phyloP scores from a whole-genome alignment of 2,329 filamentous ascomycete genomes.

The Xylaria sp. region DNA sequence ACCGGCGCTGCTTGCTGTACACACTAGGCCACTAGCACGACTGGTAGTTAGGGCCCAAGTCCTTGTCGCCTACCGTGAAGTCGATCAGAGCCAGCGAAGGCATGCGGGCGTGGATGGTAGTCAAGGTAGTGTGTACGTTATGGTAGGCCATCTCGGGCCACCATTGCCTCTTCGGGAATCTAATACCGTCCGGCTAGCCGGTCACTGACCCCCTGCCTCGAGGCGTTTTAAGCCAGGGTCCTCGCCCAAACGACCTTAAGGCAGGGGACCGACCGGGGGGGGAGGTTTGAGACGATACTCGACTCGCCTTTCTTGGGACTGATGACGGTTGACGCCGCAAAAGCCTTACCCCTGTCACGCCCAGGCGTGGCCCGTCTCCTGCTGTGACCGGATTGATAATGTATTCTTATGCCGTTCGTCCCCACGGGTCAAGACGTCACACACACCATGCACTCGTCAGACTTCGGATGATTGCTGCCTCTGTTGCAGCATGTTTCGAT shows the following conservation, averaged over 20 bases:
- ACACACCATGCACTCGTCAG: conserved; percentile 46
- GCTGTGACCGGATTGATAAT: conserved; percentile 61
- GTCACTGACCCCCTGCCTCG: conserved; percentile 47
- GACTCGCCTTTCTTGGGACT: conserved; percentile 52
- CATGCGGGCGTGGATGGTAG: conserved; percentile 20
- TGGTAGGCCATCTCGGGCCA: conserved; percentile 46
- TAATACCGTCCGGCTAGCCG: conserved; percentile 49
- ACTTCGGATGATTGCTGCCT: conserved; percentile 49
- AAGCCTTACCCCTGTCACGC: conserved; percentile 50
- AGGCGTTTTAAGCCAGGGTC: conserved; percentile 51
- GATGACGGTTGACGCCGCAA: conserved; percentile 52
- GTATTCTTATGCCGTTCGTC: conserved; percentile 60
- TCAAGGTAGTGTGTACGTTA: too few relatives aligned
- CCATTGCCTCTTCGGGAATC: conserved; percentile 48
- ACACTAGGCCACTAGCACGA: conserved; percentile 8
- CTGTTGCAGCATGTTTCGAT: conserved; percentile 49
- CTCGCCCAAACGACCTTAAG: conserved; percentile 49
- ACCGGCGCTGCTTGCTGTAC: conserved; percentile 2
- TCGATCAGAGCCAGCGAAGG: conserved; percentile 25
- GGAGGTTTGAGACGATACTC: conserved; percentile 59
- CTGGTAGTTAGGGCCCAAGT: conserved; percentile 17
- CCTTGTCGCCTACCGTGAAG: conserved; percentile 24
- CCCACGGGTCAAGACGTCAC: conserved; percentile 46
- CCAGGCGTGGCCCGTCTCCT: conserved; percentile 50
- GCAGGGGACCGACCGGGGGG: conserved; percentile 48